Evolutionary conservation across 306 rosid species (phyloP).

Genomic region (Oemleria cerasiformis): DNA sequence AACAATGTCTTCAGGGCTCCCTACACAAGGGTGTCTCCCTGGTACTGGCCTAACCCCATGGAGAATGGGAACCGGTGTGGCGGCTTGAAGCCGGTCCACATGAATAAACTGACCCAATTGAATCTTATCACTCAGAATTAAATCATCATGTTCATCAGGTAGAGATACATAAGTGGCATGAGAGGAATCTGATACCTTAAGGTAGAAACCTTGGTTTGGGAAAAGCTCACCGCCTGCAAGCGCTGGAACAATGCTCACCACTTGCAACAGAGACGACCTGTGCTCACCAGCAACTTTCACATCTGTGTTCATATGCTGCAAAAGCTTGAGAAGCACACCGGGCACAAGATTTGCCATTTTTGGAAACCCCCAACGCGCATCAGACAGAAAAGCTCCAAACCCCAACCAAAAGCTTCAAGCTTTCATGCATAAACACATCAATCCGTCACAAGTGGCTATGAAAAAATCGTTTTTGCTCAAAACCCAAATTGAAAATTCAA

Average conservation of each 20-base stretch:
- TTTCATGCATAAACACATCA: constrained; percentile 4
- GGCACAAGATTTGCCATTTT: constrained; percentile 97
- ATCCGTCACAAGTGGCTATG: constrained; percentile 5
- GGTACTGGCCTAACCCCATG: constrained; percentile 91
- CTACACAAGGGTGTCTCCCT: constrained; percentile 90
- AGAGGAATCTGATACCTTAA: constrained; percentile 94
- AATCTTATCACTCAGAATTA: constrained; percentile 94
- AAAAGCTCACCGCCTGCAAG: constrained; percentile 87
- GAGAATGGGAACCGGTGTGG: constrained; percentile 90
- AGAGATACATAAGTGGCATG: constrained; percentile 95
- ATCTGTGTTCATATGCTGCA: constrained; percentile 96
- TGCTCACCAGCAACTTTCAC: constrained; percentile 91
- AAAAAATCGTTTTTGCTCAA: neutral
- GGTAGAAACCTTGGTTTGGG: constrained; percentile 86
- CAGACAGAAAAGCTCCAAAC: constrained; percentile 26
- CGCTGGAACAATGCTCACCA: constrained; percentile 95
- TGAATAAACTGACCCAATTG: constrained; percentile 92
- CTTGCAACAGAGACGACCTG: constrained; percentile 85
- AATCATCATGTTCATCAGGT: constrained; percentile 91
- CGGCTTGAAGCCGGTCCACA: constrained; percentile 81
- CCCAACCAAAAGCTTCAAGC: constrained; percentile 7
- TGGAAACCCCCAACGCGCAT: constrained; percentile 58
- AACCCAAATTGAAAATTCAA: constrained; percentile 24
- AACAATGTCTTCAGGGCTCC: constrained; percentile 90
- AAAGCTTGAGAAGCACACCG: constrained; percentile 87